Conservation (phyloP, 2,329 filamentous ascomycete genomes). For the Cladosporium sp. region DNA sequence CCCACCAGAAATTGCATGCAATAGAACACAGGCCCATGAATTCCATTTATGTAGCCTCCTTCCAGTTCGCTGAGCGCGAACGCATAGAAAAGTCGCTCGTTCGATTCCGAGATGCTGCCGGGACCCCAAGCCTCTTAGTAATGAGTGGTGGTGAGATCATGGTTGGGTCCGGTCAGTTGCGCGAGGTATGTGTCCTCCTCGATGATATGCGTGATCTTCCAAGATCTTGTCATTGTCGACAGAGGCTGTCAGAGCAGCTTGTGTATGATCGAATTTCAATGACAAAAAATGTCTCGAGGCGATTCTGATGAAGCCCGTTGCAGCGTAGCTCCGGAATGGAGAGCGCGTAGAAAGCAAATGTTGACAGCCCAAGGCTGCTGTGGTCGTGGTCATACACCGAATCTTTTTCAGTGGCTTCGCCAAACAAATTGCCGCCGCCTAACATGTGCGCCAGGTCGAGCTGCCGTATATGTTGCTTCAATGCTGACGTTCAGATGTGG, state of each 20-base stretch:
- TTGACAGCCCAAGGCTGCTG: not conserved
- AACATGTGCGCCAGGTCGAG: slow-evolving; percentile 2
- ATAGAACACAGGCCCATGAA: not conserved
- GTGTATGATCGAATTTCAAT: not conserved
- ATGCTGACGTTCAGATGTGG: not conserved
- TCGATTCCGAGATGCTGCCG: not conserved
- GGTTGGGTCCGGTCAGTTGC: not conserved
- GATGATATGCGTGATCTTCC: not conserved
- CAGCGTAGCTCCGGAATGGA: not conserved
- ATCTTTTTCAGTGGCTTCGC: not conserved
- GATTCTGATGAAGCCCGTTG: not conserved
- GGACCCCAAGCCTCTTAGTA: not conserved
- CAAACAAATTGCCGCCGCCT: not conserved
- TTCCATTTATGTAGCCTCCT: not conserved
- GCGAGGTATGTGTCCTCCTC: not conserved
- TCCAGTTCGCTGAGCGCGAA: not conserved
- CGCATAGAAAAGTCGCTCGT: not conserved
- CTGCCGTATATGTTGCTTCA: not conserved
- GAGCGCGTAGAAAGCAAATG: not conserved
- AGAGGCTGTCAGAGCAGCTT: not conserved
- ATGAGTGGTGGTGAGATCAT: not conserved
- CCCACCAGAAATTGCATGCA: not conserved
- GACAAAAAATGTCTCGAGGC: not conserved
- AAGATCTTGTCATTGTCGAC: not conserved
- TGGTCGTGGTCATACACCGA: not conserved